These are phyloP conservation scores for Chaetomium sp. DNA, from an alignment of 2,329 filamentous ascomycete species.

Conservation along the genomic window DNA sequence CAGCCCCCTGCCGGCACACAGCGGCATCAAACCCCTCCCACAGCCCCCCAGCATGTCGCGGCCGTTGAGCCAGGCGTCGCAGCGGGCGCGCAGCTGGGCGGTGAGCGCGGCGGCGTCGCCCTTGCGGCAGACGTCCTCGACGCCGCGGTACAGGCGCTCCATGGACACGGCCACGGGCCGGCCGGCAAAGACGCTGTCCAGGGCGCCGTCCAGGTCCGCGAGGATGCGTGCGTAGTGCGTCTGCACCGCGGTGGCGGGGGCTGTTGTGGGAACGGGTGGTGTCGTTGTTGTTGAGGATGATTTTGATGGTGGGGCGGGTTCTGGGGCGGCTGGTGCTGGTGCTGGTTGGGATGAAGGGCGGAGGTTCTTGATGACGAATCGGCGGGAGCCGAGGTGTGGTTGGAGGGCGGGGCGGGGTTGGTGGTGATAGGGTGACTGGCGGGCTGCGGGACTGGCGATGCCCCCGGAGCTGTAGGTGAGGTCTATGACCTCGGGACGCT, in stretches of 20 bases:
- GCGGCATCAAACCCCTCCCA: slow-evolving; percentile 43
- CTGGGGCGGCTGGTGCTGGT: slow-evolving; percentile 42
- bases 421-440: slow-evolving; percentile 15
- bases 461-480: slow-evolving; percentile 42
- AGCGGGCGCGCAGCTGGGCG: slow-evolving; percentile 64
- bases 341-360: slow-evolving; percentile 47
- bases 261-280: slow-evolving; percentile 47
- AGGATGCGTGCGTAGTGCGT: slow-evolving; percentile 78
- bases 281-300: neutral
- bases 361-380: slow-evolving; percentile 92
- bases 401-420: slow-evolving; percentile 56
- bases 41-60: slow-evolving; percentile 58
- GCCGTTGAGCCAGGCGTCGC: slow-evolving; percentile 66
- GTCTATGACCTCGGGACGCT: slow-evolving; percentile 47
- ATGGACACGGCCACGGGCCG: slow-evolving; percentile 69
- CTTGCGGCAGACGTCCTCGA: slow-evolving; percentile 87
- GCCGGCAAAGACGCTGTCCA: slow-evolving; percentile 72
- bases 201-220: slow-evolving; percentile 70
- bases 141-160: slow-evolving; percentile 84
- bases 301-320: slow-evolving; percentile 41
- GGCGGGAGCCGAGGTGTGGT: slow-evolving; percentile 76
- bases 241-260: slow-evolving; percentile 47
- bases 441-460: neutral
- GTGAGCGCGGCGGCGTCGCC: slow-evolving; percentile 71
- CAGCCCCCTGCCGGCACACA: slow-evolving; percentile 36